Evolutionary conservation across 805 yeast genomes (phyloP).

Genomic region (Nematodospora valgi): DNA sequence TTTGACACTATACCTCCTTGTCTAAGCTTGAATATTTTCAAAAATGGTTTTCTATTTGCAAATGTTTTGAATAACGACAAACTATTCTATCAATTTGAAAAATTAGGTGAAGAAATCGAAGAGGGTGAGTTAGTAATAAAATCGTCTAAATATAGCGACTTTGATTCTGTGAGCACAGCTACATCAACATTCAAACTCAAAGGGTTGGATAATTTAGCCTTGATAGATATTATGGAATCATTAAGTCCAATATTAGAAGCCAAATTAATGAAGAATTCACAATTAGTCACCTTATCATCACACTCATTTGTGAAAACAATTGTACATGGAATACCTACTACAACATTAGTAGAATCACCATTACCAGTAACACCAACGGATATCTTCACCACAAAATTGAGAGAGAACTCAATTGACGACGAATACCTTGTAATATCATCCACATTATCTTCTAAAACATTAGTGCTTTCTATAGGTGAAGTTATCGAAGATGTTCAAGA

Average conservation of each 20-base stretch:
- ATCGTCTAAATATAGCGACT: conserved; percentile 8
- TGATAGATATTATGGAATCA: conserved; percentile 48
- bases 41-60: conserved; percentile 72
- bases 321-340: conserved; percentile 56
- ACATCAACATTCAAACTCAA: conserved; percentile 15
- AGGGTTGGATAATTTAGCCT: conserved; percentile 52
- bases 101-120: conserved; percentile 60
- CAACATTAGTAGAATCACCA: conserved; percentile 69
- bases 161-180: conserved; percentile 1
- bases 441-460: conserved; percentile 56
- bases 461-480: conserved; percentile 76
- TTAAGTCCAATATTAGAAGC: conserved; percentile 50
- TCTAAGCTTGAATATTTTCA: conserved; percentile 54
- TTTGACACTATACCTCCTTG: conserved; percentile 75
- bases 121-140: conserved; percentile 12
- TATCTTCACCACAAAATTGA: conserved; percentile 61
- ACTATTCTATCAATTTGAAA: conserved; percentile 72
- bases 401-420: conserved; percentile 46
- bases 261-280: conserved; percentile 7
- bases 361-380: conserved; percentile 60
- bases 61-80: conserved; percentile 63
- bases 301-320: conserved; percentile 47
- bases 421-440: conserved; percentile 62
- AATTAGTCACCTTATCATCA: conserved; percentile 29
- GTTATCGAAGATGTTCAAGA: conserved; percentile 71